Conservation (phyloP, 73 alveolate genomes). For the Paramecium biaurelia region DNA sequence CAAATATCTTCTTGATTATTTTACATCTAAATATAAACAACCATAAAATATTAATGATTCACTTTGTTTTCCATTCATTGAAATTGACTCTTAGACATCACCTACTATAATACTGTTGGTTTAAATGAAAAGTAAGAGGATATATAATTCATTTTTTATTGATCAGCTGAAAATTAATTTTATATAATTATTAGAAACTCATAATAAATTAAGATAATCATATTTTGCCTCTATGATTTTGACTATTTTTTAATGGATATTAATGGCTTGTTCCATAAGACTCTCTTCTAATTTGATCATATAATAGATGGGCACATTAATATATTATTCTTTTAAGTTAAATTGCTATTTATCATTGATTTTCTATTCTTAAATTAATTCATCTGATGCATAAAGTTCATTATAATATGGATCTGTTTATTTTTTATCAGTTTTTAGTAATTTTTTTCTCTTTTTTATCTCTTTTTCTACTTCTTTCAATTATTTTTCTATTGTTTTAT, state of each 20-base stretch:
- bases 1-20: not conserved
- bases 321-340: not conserved
- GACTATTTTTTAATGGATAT: conserved; percentile 3
- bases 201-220: conserved; percentile 9
- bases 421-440: not conserved
- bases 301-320: not conserved
- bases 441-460: not conserved
- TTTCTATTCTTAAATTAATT: not conserved
- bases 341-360: not conserved
- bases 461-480: not conserved
- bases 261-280: not conserved
- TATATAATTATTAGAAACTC: not conserved
- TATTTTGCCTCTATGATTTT: not conserved
- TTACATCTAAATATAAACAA: not conserved
- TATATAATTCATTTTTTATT: not conserved
- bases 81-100: not conserved
- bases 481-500: not conserved
- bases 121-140: not conserved
- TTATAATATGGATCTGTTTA: not conserved
- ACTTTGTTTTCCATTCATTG: not conserved
- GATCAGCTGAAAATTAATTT: not conserved
- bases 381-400: not conserved
- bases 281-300: not conserved
- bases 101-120: not conserved
- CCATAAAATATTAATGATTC: not conserved